phyloP scores from a whole-genome alignment of 441 rosid genomes.

The Brassica balearica region DNA sequence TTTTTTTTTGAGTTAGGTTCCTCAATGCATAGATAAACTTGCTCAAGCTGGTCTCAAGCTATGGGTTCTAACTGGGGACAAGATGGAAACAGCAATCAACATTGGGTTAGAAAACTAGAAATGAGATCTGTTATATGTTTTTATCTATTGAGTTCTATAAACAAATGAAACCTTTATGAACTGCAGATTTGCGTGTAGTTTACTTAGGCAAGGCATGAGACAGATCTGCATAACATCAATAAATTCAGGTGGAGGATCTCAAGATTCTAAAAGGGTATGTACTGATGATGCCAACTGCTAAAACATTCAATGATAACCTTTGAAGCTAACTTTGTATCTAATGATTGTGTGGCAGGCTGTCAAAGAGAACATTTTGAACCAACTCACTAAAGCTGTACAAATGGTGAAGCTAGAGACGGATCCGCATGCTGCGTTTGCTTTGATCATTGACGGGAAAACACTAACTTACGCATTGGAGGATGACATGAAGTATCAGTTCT shows the following conservation, averaged over 20 bases:
- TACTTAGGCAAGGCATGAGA: conserved; percentile 92
- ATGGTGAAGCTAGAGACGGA: conserved; percentile 89
- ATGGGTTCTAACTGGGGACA: conserved; percentile 97
- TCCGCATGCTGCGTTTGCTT: conserved; percentile 92
- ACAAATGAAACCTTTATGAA: conserved; percentile 27
- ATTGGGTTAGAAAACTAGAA: conserved; percentile 65
- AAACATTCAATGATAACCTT: conserved; percentile 12
- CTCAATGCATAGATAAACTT: conserved; percentile 95
- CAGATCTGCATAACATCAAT: conserved; percentile 64
- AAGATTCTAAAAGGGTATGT: conserved; percentile 68
- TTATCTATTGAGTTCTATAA: conserved; percentile 16
- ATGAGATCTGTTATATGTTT: conserved; percentile 12
- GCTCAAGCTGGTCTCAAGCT: conserved; percentile 97
- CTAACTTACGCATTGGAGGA: conserved; percentile 76
- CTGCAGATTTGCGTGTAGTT: conserved; percentile 83
- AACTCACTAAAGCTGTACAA: conserved; percentile 83
- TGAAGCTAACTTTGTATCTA: conserved; percentile 32
- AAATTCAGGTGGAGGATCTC: conserved; percentile 51
- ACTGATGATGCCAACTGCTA: conserved; percentile 16
- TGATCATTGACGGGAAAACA: conserved; percentile 89
- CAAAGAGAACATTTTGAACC: conserved; percentile 71
- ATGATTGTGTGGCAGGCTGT: conserved; percentile 55
- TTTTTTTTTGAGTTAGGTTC: conserved; percentile 59
- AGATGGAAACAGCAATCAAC: conserved; percentile 98
- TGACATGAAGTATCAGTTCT: conserved; percentile 77